Conservation (phyloP, 177 flowering plant species). For the Vitis hybrid region DNA sequence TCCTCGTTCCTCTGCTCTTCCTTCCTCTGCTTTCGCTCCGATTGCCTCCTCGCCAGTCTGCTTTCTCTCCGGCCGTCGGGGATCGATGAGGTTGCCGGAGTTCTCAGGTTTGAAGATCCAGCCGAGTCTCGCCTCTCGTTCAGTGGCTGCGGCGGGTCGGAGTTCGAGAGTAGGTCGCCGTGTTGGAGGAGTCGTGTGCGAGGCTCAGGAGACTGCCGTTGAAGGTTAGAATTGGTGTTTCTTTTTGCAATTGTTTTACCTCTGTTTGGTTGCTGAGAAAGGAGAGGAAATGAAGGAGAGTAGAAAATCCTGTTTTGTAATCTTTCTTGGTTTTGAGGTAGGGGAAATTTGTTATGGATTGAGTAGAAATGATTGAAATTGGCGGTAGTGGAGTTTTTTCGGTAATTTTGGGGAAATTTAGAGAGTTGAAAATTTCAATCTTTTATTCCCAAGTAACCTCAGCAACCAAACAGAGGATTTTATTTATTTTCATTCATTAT, state of each 20-base stretch:
- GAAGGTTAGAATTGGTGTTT: constrained; percentile 33
- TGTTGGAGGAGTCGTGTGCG: constrained; percentile 55
- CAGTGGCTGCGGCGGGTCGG: constrained; percentile 19
- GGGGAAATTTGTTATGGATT: no score
- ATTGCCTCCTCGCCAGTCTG: constrained; percentile 20
- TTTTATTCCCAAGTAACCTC: no score
- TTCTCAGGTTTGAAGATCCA: constrained; percentile 50
- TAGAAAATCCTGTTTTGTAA: neutral
- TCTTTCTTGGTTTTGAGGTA: neutral
- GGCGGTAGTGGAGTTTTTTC: no score
- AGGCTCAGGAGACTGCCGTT: constrained; percentile 65
- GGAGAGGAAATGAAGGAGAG: neutral
- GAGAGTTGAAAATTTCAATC: no score
- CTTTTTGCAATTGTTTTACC: neutral
- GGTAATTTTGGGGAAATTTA: no score
- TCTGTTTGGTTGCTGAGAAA: neutral
- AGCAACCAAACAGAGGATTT: no score
- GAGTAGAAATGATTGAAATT: no score
- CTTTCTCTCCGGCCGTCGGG: constrained; percentile 17
- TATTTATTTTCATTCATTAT: no score
- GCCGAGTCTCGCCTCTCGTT: constrained; percentile 16
- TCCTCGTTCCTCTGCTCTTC: constrained; percentile 36
- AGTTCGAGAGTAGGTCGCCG: constrained; percentile 17
- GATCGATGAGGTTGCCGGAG: constrained; percentile 24
- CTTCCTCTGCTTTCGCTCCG: constrained; percentile 22